Base-by-base conservation (phyloP, 164 flowering plant species). In the Aristolochia contorta region DNA sequence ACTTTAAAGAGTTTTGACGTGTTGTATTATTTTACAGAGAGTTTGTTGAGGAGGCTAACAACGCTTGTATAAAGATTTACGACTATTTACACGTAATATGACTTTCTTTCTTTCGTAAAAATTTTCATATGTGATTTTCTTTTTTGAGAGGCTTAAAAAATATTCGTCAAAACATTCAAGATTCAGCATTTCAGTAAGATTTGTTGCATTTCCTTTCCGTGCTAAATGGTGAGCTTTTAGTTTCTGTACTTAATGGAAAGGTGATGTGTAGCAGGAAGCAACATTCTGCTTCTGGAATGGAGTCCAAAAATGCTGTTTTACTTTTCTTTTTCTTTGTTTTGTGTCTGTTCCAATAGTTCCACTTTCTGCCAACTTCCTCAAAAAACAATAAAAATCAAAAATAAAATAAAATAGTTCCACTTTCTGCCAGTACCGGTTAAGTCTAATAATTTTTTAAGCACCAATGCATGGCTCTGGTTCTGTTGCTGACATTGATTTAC, bases 51-150 rank as follows among this genome's bases (percentile, higher is more conserved):
- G 97, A 85, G 77, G 97, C 99, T 37, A 78, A 72, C 65, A 78
- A 82, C 69, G 99, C 97, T 21, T 80, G 91, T 0, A 70, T 85
- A 80, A 82, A 86, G 62, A 82, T 94, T 43, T 74, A 82, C 63
- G 99, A 87, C 60, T 87, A 85, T 84, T 73, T 91, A 78, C 96
- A 91, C 83, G 99, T 94, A 82, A 89, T 93, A 79, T 77, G 84
- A 78, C 82, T 47, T 61, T 55, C 62, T 63, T 19, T 30, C 24
- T 48, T 55, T 55, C 27, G 1, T 37, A 6, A 10, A 37, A 37
- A 22, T 22, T 19, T 21, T 54, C 23, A 22, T 54, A 12, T 24
- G 21, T 22, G 22, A 54, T 54, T 19, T 7, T 19, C 22, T 6
- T 19, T 19, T 54, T 19, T 27, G 30, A 14, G 12, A 30, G 21